Conservation (phyloP, 1,139 yeast species). For the Kurtzmaniella quercitrusa region DNA sequence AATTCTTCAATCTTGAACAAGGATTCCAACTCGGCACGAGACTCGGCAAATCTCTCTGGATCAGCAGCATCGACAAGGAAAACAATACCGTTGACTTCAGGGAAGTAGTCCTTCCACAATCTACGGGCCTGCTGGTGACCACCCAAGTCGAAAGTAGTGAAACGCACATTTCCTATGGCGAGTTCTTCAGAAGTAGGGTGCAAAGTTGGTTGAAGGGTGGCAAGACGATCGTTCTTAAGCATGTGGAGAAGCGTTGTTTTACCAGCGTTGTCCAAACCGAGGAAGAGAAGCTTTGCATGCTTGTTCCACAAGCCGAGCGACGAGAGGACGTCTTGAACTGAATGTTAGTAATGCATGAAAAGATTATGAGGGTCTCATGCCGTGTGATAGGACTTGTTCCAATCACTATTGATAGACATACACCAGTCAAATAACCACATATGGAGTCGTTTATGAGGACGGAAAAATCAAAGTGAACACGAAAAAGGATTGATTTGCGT, state of each 20-base stretch:
- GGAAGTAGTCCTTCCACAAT: conserved; percentile 98
- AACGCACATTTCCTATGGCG: conserved; percentile 92
- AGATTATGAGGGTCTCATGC: neutral
- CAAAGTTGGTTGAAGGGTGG: conserved; percentile 94
- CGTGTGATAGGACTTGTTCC: too few relatives aligned
- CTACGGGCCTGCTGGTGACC: conserved; percentile 99
- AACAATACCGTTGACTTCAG: conserved; percentile 96
- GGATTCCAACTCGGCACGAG: conserved; percentile 91
- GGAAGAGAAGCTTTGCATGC: conserved; percentile 92
- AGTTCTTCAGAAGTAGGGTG: conserved; percentile 98
- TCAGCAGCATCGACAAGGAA: conserved; percentile 97
- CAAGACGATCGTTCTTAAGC: conserved; percentile 96
- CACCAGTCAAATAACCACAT: conserved; percentile 48
- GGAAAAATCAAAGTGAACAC: conserved; percentile 2
- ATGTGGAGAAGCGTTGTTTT: conserved; percentile 94
- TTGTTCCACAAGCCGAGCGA: conserved; percentile 96
- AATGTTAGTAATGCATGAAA: conserved; percentile 26
- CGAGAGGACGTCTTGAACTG: conserved; percentile 88
- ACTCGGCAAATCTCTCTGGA: conserved; percentile 90
- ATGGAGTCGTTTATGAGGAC: neutral
- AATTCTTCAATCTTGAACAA: conserved; percentile 90
- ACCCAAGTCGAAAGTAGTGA: conserved; percentile 97
- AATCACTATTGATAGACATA: too few relatives aligned
- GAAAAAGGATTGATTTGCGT: neutral
- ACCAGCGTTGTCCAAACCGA: conserved; percentile 98